Evolutionary conservation across 202 grass and related monocot genomes (phyloP).

Genomic region (Panicum virgatum): DNA sequence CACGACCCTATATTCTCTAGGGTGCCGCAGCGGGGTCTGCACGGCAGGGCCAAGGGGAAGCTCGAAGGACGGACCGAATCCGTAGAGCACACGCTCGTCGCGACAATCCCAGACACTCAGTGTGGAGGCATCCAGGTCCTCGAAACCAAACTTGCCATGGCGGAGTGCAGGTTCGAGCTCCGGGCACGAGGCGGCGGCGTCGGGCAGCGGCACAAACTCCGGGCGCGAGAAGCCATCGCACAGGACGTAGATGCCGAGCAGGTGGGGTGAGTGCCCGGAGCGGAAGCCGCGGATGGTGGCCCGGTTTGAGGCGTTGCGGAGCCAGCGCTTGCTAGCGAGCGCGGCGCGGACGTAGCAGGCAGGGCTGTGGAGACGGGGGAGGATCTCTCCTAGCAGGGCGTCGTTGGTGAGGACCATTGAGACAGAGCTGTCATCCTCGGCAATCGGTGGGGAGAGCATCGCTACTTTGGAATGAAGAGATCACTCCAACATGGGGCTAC

Average conservation of each 20-base stretch:
- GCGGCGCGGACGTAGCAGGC: neutral
- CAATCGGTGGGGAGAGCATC: neutral
- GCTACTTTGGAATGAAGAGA: neutral
- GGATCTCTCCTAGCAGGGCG: neutral
- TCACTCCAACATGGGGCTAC: neutral
- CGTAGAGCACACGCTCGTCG: neutral
- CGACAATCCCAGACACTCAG: neutral
- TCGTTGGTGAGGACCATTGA: neutral
- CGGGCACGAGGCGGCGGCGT: neutral
- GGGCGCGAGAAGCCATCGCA: neutral
- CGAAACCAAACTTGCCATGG: neutral
- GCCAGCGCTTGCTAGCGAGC: neutral
- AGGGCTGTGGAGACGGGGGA: neutral
- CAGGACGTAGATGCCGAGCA: neutral
- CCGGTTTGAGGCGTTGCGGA: neutral
- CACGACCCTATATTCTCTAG: rapidly evolving
- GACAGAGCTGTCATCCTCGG: neutral
- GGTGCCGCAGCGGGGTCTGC: neutral
- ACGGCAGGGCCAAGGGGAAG: neutral
- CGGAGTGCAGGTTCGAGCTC: neutral
- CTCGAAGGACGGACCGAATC: neutral
- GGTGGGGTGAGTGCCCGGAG: neutral
- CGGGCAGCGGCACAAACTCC: neutral
- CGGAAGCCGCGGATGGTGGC: neutral
- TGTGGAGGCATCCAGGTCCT: neutral